Conservation (phyloP, 2,329 filamentous ascomycete species). For the Calonectria honghensis region DNA sequence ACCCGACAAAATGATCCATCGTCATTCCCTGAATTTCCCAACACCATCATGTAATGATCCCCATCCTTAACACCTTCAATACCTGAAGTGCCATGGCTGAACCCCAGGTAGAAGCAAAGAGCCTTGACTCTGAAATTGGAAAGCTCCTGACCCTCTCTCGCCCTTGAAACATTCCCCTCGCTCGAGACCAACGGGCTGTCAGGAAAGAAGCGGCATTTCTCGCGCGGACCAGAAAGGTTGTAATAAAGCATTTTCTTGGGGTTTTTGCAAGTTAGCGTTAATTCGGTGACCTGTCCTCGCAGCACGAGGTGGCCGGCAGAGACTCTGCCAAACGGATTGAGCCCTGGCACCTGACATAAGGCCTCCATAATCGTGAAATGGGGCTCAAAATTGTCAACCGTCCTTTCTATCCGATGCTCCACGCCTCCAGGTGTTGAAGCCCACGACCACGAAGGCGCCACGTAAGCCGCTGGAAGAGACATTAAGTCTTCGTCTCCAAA, state of each 20-base stretch:
- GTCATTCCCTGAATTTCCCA: background rate
- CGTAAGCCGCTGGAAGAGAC: background rate
- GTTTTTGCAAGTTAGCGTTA: background rate
- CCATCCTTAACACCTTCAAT: background rate
- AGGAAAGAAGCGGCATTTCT: background rate
- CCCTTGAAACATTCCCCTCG: background rate
- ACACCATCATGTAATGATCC: conserved; percentile 12
- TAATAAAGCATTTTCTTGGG: background rate
- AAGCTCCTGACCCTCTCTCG: background rate
- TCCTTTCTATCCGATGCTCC: background rate
- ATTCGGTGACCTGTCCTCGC: background rate
- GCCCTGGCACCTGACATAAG: background rate
- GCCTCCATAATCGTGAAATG: background rate
- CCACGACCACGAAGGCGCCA: conserved; percentile 11
- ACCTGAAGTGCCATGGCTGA: background rate
- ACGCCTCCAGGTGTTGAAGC: background rate
- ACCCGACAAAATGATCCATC: conserved; percentile 5
- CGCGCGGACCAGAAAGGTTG: background rate
- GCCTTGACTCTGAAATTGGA: conserved; percentile 4
- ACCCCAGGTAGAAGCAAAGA: background rate
- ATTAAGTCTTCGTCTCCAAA: background rate
- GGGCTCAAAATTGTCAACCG: background rate
- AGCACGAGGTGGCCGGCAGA: background rate
- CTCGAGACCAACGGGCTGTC: background rate
- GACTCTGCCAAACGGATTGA: background rate